A percentile compares a stretch with the other conserved stretches of the same genome.
phyloP scores from a whole-genome alignment of 106 monocot genomes.

The Allium sativum region DNA sequence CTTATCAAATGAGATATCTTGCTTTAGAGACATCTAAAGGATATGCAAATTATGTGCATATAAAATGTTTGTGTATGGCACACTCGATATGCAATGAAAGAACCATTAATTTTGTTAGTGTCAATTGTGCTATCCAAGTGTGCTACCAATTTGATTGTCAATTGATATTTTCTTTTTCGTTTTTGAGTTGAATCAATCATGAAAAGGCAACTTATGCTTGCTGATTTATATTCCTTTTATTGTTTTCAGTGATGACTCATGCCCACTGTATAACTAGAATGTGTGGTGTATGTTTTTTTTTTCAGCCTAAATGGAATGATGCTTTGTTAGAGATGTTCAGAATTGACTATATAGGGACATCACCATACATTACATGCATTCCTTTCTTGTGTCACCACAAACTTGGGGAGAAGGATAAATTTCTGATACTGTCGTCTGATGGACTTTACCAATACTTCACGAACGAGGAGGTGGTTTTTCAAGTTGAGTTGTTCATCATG shows the following conservation, averaged over 20 bases:
- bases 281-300: neutral
- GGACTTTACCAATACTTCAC: conserved; percentile 96
- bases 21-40: too few species aligned
- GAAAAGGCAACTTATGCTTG: too few species aligned
- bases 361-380: conserved; percentile 74
- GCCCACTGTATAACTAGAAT: neutral
- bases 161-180: neutral
- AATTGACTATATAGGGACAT: conserved; percentile 72
- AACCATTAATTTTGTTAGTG: neutral
- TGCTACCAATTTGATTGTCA: neutral
- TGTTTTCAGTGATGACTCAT: too few species aligned
- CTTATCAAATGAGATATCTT: too few species aligned
- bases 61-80: too few species aligned
- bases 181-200: too few species aligned
- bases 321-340: conserved; percentile 87
- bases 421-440: conserved; percentile 80
- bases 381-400: conserved; percentile 64
- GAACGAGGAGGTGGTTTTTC: conserved; percentile 59
- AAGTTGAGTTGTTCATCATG: conserved; percentile 69
- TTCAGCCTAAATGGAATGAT: conserved; percentile 92
- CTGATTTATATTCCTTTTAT: too few species aligned
- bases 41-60: too few species aligned
- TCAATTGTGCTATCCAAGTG: neutral
- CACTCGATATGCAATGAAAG: too few species aligned
- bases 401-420: conserved; percentile 45